These are phyloP conservation scores for Tetraselmis chui DNA, from an alignment of 139 green algal species.

Conservation along the genomic window DNA sequence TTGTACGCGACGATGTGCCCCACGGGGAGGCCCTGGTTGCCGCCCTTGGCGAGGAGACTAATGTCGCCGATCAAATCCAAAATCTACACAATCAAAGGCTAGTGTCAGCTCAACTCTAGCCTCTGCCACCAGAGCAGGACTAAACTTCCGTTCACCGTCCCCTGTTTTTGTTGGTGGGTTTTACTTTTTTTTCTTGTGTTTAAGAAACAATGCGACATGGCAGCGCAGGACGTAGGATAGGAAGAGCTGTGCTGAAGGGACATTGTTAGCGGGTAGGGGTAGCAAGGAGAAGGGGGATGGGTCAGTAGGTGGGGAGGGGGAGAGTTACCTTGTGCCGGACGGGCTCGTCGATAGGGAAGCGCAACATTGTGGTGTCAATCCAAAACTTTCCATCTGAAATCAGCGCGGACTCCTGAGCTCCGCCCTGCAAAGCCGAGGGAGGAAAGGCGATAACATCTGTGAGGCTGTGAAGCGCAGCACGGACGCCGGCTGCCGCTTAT, in stretches of 20 bases:
- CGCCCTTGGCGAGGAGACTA: slow-evolving; percentile 39
- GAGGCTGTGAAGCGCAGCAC: too few species aligned
- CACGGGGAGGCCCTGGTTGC: slow-evolving; percentile 50
- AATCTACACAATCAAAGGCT: not conserved
- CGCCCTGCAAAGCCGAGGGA: not conserved
- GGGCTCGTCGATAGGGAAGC: slow-evolving; percentile 61
- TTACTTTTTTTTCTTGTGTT: not conserved
- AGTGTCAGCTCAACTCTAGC: not conserved
- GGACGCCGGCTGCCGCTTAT: too few species aligned
- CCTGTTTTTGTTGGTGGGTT: too few species aligned
- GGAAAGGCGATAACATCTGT: too few species aligned
- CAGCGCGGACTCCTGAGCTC: not conserved
- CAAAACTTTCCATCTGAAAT: not conserved
- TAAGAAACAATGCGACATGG: not conserved
- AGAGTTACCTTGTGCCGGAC: slow-evolving; percentile 50
- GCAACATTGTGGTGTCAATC: slow-evolving; percentile 28
- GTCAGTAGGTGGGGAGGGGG: too few species aligned
- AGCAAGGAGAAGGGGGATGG: too few species aligned
- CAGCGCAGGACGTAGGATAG: too few species aligned
- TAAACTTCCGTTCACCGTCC: too few species aligned
- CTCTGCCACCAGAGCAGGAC: not conserved
- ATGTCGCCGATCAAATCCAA: slow-evolving; percentile 50
- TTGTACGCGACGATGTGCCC: slow-evolving; percentile 75
- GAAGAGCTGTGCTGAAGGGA: too few species aligned
- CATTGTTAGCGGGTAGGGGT: too few species aligned